Base-by-base conservation (phyloP, 2,329 filamentous ascomycete genomes). In the Alternaria solani region DNA sequence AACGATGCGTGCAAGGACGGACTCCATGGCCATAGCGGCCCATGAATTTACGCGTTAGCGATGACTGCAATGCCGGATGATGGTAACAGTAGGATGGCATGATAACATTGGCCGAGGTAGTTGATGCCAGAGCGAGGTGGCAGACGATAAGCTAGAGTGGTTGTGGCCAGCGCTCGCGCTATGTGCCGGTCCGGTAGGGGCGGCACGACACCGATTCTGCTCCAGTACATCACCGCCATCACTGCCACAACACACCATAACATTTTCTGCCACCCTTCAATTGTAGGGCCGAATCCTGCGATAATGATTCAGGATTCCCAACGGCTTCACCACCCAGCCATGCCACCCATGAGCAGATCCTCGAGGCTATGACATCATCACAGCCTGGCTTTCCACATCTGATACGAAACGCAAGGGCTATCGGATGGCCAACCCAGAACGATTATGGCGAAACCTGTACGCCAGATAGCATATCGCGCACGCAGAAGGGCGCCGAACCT, bases 321-420 rank as follows among this genome's bases (percentile, higher is more conserved):
- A 38, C 32, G 20, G 2, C 32, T 38, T 34, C 32, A 38, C 23
- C 32, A 36, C 46, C 20, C 32, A 49, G 46, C 46, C 20, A 49
- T 49, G 46, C 46, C 7, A 36, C 32, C 32, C 20, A 38, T 25
- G 46, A 49, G 30, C 14, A 49, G 20, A 49, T 38, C 30, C 16
- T 23, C 46, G 9, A 49, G 30, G 14, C 6, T 49, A 36, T 49
- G 46, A 49, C 46, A 49, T 49, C 46, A 49, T 49, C 32, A 14
- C 20, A 49, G 14, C 11, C 46, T 49, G 46, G 46, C 46, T 20
- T 8, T 25, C 23, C 32, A 36, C 16, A 38, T 38, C 16, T 20
- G 36, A 38, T 18, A 38, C 30, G 46, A 49, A 36, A 32, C 46
- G 46, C 32, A 25, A 38, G 46, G 46, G 46, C 46, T 49, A 9